A percentile compares a stretch with the other conserved stretches of the same genome.
Evolutionary conservation across 2,329 filamentous ascomycete species (phyloP).

Genomic region (Arthrobotrys musiformis): DNA sequence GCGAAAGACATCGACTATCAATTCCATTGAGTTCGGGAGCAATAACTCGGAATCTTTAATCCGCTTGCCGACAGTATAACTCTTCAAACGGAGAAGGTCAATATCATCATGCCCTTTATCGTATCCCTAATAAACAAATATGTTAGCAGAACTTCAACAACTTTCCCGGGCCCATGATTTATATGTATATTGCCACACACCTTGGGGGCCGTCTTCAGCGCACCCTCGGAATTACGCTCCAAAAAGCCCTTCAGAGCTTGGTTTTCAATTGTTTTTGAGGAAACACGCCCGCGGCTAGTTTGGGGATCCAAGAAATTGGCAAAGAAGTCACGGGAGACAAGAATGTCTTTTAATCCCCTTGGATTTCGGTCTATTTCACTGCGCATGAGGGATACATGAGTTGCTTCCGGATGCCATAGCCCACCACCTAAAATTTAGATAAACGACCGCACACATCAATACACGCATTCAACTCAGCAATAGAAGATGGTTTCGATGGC

Average conservation of each 20-base stretch:
- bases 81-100: constrained; percentile 80
- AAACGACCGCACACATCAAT: constrained; percentile 22
- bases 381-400: constrained; percentile 74
- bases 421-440: constrained; percentile 72
- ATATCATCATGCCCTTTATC: constrained; percentile 80
- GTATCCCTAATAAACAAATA: constrained; percentile 80
- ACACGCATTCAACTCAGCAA: not conserved
- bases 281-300: constrained; percentile 60
- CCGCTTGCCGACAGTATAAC: constrained; percentile 77
- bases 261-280: constrained; percentile 67
- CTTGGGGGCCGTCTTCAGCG: constrained; percentile 87
- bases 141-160: not conserved
- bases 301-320: constrained; percentile 69
- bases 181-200: constrained; percentile 65
- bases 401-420: constrained; percentile 79
- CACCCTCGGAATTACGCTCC: constrained; percentile 75
- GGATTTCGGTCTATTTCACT: constrained; percentile 79
- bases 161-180: not conserved
- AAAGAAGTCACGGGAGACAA: constrained; percentile 72
- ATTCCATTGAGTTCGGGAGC: constrained; percentile 71
- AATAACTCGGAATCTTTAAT: constrained; percentile 75
- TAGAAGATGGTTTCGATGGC: constrained; percentile 61
- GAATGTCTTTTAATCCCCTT: constrained; percentile 73
- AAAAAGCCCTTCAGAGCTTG: constrained; percentile 77
- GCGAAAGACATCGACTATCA: constrained; percentile 73